Base-by-base conservation (phyloP, 768 basidiomycete genomes). In the Auricularia sp. region DNA sequence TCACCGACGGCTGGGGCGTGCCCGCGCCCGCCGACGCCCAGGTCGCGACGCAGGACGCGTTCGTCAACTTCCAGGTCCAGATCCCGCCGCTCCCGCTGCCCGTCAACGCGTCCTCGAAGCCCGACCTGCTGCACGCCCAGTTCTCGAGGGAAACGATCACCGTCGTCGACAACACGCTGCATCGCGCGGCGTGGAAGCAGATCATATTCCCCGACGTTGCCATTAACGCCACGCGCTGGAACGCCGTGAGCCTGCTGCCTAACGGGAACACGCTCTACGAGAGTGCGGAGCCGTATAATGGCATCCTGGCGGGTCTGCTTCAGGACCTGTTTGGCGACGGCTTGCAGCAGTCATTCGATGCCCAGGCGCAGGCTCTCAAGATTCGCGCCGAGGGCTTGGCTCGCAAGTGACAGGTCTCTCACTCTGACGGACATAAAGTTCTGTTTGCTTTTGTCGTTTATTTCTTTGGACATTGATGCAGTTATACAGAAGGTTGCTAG, bases 281-380 rank as follows among this genome's bases (percentile, higher is more conserved):
- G 72, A 83, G 81, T 3, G 73, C 79, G 8, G 86, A 87, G 70
- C 84, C 83, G 39, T 89, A 88, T 62, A 73, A 73, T 18, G 87
- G 87, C 0, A 16, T 81, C 1, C 64, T 83, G 14, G 86, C 86
- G 44, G 84, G 86, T 68, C 1, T 84, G 8, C 73, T 88, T 62
- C 78, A 76, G 68, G 73, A 76, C 44, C 77, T 82, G 62, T 69
- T 84, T 16, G 74, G 78, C 13, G 66, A 69, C 16, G 78, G 80
- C 54, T 70, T 89, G 62, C 71, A 72, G 34, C 51, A 72, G 62
- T 82, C 80, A 0, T 84, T 86, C 61, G 67, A 71, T 7, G 85
- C 82, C 1, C 82, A 85, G 76, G 85, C 81, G 0, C 80, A 83
- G 61, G 82, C 78, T 0, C 73, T 89, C 69, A 88, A 88, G 73